Percentiles rank a stretch among this genome's conserved stretches.
These are phyloP conservation scores for Kodamaea neixiangensis DNA, from an alignment of 805 yeast species.

Conservation along the genomic window DNA sequence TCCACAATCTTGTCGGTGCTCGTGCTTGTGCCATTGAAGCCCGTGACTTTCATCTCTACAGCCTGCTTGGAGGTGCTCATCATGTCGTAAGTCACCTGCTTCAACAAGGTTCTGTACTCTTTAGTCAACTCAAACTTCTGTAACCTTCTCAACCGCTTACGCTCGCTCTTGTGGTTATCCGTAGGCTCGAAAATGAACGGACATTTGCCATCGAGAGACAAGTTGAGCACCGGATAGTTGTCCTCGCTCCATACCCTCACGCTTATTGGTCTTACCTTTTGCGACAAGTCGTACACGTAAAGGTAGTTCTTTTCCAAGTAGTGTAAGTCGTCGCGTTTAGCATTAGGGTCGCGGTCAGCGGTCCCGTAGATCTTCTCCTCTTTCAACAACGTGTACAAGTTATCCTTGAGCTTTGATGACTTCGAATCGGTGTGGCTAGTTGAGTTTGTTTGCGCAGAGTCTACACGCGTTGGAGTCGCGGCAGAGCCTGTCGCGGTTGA, in stretches of 20 bases:
- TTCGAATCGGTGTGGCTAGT: neutral
- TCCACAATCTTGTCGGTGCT: constrained; percentile 26
- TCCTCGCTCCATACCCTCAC: constrained; percentile 74
- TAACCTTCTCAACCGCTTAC: constrained; percentile 39
- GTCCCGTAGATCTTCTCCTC: constrained; percentile 88
- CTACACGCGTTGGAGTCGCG: neutral
- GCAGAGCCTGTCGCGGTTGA: constrained; percentile 1
- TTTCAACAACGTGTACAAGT: constrained; percentile 56
- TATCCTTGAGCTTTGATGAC: constrained; percentile 17
- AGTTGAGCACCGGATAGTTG: constrained; percentile 55
- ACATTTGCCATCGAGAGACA: constrained; percentile 73
- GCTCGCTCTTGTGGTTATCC: constrained; percentile 39
- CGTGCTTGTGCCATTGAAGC: constrained; percentile 28
- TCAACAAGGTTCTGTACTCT: constrained; percentile 41
- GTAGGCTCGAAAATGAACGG: constrained; percentile 72
- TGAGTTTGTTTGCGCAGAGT: neutral
- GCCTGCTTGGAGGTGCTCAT: constrained; percentile 29
- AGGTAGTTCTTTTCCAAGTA: constrained; percentile 73
- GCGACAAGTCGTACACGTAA: constrained; percentile 78
- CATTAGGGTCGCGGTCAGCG: constrained; percentile 83
- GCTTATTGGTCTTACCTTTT: constrained; percentile 77
- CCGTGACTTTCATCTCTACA: constrained; percentile 13
- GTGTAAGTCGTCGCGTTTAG: constrained; percentile 80
- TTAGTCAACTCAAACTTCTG: constrained; percentile 45
- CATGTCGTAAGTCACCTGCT: constrained; percentile 35